Percentiles rank a stretch among this genome's conserved stretches.
phyloP scores from a whole-genome alignment of 345 rosid genomes.

The Ceriops tagal region DNA sequence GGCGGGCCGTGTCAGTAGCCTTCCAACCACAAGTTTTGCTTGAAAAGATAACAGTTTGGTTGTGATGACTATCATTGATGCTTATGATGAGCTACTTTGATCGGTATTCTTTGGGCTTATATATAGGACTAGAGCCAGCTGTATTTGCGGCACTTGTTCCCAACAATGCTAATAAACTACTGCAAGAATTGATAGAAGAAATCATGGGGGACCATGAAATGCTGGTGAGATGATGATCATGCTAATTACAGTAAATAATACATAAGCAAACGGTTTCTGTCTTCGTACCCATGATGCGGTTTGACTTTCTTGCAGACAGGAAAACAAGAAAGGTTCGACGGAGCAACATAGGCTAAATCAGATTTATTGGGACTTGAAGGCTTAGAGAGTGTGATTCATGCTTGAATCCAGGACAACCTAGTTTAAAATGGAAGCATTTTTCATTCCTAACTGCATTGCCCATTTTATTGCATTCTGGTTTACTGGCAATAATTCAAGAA shows the following conservation, averaged over 20 bases:
- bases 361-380: neutral
- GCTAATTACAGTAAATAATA: neutral
- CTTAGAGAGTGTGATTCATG: too few species aligned
- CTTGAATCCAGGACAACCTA: too few species aligned
- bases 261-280: too few species aligned
- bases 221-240: constrained; percentile 49
- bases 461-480: too few species aligned
- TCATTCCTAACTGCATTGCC: too few species aligned
- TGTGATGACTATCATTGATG: too few species aligned
- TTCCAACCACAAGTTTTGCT: neutral
- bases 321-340: constrained; percentile 19
- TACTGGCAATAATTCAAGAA: too few species aligned
- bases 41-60: too few species aligned
- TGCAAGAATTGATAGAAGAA: constrained; percentile 67
- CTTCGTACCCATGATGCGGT: neutral
- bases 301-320: constrained; percentile 43
- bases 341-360: constrained; percentile 7
- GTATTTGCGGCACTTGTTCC: constrained; percentile 87
- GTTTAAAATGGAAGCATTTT: too few species aligned
- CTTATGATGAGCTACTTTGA: neutral
- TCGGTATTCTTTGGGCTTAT: neutral
- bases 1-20: too few species aligned
- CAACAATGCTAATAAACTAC: constrained; percentile 68
- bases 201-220: constrained; percentile 91
- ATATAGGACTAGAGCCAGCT: constrained; percentile 66